A percentile compares a stretch with the other conserved stretches of the same genome.
Conservation (phyloP, 1,284 basidiomycete species). For the Boletus calvinii region DNA sequence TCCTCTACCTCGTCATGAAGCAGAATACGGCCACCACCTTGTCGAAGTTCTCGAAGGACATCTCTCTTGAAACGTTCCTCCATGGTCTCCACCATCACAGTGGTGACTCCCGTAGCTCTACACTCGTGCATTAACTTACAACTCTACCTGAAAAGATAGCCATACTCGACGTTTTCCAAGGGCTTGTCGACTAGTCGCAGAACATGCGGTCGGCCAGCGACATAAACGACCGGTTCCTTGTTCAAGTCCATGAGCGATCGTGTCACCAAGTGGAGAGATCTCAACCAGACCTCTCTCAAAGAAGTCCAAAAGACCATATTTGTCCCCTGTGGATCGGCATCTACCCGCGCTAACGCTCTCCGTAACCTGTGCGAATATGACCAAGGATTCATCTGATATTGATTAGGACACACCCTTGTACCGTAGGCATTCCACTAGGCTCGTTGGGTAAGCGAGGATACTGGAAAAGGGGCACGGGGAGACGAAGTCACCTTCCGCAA, state of each 20-base stretch:
- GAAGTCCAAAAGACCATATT: conserved; percentile 89
- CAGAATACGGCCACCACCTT: conserved; percentile 79
- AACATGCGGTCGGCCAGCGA: conserved; percentile 89
- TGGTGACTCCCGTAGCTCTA: conserved; percentile 93
- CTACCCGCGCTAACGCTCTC: conserved; percentile 78
- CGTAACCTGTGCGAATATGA: conserved; percentile 60
- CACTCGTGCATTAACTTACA: not conserved
- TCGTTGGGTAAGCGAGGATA: conserved; percentile 10
- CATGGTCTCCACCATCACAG: conserved; percentile 91
- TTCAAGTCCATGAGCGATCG: conserved; percentile 10
- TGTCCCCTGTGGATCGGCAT: conserved; percentile 70
- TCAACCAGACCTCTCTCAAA: conserved; percentile 67
- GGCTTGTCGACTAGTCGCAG: conserved; percentile 89
- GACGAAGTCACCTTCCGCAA: conserved; percentile 69
- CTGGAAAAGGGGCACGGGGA: not conserved
- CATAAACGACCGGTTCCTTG: conserved; percentile 94
- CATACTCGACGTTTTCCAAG: conserved; percentile 90
- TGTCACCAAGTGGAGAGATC: not conserved
- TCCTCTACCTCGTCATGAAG: conserved; percentile 97
- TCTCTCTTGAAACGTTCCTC: conserved; percentile 90
- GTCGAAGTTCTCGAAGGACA: conserved; percentile 76
- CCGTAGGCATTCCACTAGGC: conserved; percentile 82
- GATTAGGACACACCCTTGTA: conserved; percentile 62
- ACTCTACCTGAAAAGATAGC: conserved; percentile 2
- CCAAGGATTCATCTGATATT: not conserved